Percentiles rank a stretch among this genome's conserved stretches.
These are phyloP conservation scores for Malassezia sympodialis DNA, from an alignment of 1,284 basidiomycete genomes.

Conservation along the genomic window DNA sequence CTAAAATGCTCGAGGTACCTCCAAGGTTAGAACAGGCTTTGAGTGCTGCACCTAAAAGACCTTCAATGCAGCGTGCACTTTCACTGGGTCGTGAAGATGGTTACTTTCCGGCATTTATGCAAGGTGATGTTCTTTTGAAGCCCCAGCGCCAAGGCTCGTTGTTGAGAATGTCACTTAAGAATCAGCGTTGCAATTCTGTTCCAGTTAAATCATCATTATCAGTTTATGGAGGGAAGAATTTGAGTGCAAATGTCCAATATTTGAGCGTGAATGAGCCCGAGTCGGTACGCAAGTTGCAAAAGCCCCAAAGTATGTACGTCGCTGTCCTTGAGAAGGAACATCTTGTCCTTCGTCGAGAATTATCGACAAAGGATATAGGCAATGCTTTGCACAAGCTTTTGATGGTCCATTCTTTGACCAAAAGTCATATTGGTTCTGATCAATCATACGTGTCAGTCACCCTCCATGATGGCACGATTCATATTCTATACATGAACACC, in stretches of 20 bases:
- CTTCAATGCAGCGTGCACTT: neutral
- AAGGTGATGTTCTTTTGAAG: neutral
- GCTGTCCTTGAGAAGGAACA: neutral
- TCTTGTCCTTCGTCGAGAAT: neutral
- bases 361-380: neutral
- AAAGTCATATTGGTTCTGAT: slow-evolving; percentile 16
- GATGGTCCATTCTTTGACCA: neutral
- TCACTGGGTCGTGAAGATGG: neutral
- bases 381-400: slow-evolving; percentile 3
- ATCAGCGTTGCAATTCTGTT: neutral
- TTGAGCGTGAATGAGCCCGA: neutral
- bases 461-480: slow-evolving; percentile 25
- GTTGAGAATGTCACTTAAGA: neutral
- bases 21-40: neutral
- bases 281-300: neutral
- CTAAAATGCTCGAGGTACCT: neutral
- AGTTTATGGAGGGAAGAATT: neutral
- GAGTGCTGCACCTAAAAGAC: neutral
- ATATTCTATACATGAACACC: slow-evolving; percentile 13
- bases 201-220: neutral
- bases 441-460: neutral
- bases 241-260: neutral
- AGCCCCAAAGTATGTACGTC: neutral
- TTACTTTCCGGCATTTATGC: neutral
- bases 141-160: neutral